A percentile compares a stretch with the other conserved stretches of the same genome.
Evolutionary conservation across 805 yeast genomes (phyloP).

Genomic region (Yamadazyma ubonensis): DNA sequence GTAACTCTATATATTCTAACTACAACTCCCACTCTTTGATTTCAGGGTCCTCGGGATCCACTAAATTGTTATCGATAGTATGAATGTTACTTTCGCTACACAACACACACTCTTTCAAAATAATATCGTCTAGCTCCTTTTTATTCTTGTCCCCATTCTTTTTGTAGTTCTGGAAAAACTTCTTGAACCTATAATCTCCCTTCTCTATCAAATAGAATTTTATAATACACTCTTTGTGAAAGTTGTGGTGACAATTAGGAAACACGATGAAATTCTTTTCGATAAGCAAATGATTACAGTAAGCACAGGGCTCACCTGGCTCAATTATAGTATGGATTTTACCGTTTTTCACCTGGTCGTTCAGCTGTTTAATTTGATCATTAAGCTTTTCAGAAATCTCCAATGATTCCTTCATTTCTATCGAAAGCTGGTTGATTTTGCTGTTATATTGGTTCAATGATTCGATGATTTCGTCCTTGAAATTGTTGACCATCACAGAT

Average conservation of each 20-base stretch:
- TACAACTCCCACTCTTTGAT: slow-evolving; percentile 45
- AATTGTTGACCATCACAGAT: slow-evolving; percentile 72
- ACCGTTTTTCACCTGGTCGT: slow-evolving; percentile 24
- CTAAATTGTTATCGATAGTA: slow-evolving; percentile 62
- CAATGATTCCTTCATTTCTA: slow-evolving; percentile 75
- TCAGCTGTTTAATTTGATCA: slow-evolving; percentile 52
- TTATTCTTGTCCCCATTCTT: slow-evolving; percentile 44
- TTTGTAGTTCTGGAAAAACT: slow-evolving; percentile 56
- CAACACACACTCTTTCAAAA: slow-evolving; percentile 65
- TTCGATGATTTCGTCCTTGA: slow-evolving; percentile 78
- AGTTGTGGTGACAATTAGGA: slow-evolving; percentile 83
- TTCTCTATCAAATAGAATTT: slow-evolving; percentile 57
- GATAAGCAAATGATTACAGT: slow-evolving; percentile 69
- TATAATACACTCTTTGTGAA: slow-evolving; percentile 86
- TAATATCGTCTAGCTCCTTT: slow-evolving; percentile 56
- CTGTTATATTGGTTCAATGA: slow-evolving; percentile 74
- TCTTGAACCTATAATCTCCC: slow-evolving; percentile 63
- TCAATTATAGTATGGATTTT: slow-evolving; percentile 64
- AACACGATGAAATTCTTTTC: slow-evolving; percentile 74
- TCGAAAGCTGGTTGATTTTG: slow-evolving; percentile 60
- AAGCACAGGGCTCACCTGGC: slow-evolving; percentile 79
- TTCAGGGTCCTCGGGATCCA: slow-evolving; percentile 21
- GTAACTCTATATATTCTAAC: too few species aligned
- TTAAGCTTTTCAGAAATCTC: slow-evolving; percentile 57
- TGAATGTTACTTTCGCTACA: slow-evolving; percentile 76